These are phyloP conservation scores for Artemisia annua DNA, from an alignment of 129 eudicot genomes.

Conservation along the genomic window DNA sequence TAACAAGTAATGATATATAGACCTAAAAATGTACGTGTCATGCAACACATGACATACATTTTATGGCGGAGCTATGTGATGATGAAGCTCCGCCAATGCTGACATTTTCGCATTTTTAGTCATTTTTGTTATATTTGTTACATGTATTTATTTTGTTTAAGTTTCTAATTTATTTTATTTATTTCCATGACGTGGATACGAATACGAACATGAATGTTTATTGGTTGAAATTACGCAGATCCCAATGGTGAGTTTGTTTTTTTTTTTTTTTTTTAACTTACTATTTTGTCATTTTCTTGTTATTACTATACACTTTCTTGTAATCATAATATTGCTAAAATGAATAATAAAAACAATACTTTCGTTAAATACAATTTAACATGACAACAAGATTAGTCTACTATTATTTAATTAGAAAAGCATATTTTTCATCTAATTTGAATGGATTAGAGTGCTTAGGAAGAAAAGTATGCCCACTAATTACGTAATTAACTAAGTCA, in stretches of 20 bases:
- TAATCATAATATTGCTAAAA: neutral
- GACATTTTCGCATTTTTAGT: neutral
- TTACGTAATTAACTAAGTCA: neutral
- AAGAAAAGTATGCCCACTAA: conserved; percentile 23
- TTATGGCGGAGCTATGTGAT: too few relatives aligned
- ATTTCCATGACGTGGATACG: conserved; percentile 20
- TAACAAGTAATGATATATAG: too few relatives aligned
- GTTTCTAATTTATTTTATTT: conserved; percentile 11
- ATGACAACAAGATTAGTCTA: neutral
- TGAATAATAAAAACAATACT: neutral
- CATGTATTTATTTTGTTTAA: neutral
- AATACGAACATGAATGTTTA: neutral
- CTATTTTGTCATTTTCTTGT: neutral
- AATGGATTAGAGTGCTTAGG: conserved; percentile 21
- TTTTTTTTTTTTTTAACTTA: neutral
- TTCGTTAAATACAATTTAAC: conserved; percentile 8
- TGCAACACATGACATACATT: too few relatives aligned
- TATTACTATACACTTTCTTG: conserved; percentile 22
- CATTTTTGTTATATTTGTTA: neutral
- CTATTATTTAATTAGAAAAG: neutral
- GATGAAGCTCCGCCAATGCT: too few relatives aligned
- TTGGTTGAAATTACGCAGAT: conserved; percentile 27
- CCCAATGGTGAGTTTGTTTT: conserved; percentile 39
- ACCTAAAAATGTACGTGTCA: too few relatives aligned
- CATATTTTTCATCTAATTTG: conserved; percentile 12